A percentile compares a stretch with the other conserved stretches of the same genome.
phyloP scores from a whole-genome alignment of 768 basidiomycete genomes.

The Tremella fuciformis region DNA sequence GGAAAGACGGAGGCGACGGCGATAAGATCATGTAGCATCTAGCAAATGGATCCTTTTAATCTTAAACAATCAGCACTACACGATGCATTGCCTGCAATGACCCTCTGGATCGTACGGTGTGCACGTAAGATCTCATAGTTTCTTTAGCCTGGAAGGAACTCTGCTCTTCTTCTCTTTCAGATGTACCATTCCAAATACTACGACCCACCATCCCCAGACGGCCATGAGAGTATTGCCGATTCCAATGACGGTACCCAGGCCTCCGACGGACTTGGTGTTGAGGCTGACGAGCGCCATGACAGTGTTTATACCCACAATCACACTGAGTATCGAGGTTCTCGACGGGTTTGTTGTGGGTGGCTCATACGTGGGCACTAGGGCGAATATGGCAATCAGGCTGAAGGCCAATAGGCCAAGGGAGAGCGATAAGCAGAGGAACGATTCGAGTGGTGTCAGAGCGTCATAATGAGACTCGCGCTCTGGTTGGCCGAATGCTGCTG shows the following conservation, averaged over 20 bases:
- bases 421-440: constrained; percentile 34
- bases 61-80: no score
- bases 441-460: constrained; percentile 43
- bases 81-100: no score
- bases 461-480: constrained; percentile 40
- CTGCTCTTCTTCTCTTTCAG: constrained; percentile 22
- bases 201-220: constrained; percentile 51
- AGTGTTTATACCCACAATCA: constrained; percentile 35
- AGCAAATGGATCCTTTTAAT: not conserved
- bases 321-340: constrained; percentile 33
- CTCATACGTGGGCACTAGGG: constrained; percentile 31
- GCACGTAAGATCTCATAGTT: constrained; percentile 16
- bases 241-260: constrained; percentile 34
- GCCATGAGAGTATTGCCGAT: constrained; percentile 38
- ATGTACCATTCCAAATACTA: constrained; percentile 40
- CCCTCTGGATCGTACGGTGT: no score
- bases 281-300: constrained; percentile 30
- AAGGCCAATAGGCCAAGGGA: constrained; percentile 28
- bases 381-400: constrained; percentile 31
- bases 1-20: not conserved
- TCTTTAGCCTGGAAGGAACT: constrained; percentile 31
- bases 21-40: not conserved
- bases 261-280: constrained; percentile 36
- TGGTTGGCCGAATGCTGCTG: constrained; percentile 13
- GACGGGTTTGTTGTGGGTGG: constrained; percentile 28